Evolutionary conservation across 169 alveolate genomes (phyloP), one percentile per base, ranked within the genome.

Genomic region (Theileria annulata): DNA sequence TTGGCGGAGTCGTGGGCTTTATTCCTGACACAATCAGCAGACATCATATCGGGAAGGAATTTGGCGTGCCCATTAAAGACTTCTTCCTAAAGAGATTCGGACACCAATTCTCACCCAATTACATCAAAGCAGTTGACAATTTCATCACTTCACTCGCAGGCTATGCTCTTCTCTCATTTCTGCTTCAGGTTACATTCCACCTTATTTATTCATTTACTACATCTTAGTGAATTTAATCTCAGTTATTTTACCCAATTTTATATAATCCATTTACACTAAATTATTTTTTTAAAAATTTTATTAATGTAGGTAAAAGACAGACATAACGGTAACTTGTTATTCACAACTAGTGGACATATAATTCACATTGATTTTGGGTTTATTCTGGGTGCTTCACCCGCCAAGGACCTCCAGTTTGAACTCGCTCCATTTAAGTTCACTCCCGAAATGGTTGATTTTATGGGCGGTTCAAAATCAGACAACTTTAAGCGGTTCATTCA

Each of bases 301-400:
- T 35, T 25, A 21, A 5, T 4, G 21, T 31, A 67, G 59, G 75
- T 67, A 19, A 98, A 98, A 79, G 98, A 96, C 69, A 83, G 99
- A 60, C 98, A 97, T 88, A 97, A 97, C 91, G 99, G 99, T 9
- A 98, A 98, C 89, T 95, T 98, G 71, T 83, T 98, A 85, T 87
- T 98, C 23, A 94, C 97, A 70, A 92, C 91, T 27, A 82, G 79
- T 37, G 99, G 99, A 0, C 98, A 96, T 80, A 79, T 98, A 58
- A 92, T 97, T 35, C 99, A 98, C 91, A 98, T 98, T 60, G 99
- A 98, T 88, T 98, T 96, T 80, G 99, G 99, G 27, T 98, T 97
- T 82, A 96, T 98, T 28, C 95, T 98, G 73, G 99, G 96, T 71
- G 88, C 96, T 33, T 94, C 98, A 30, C 99, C 99, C 0, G 99